Evolutionary conservation across 1,284 basidiomycete species (phyloP), one percentile per base, ranked within the genome.

Genomic region (Exobasidium cylindrosporum): DNA sequence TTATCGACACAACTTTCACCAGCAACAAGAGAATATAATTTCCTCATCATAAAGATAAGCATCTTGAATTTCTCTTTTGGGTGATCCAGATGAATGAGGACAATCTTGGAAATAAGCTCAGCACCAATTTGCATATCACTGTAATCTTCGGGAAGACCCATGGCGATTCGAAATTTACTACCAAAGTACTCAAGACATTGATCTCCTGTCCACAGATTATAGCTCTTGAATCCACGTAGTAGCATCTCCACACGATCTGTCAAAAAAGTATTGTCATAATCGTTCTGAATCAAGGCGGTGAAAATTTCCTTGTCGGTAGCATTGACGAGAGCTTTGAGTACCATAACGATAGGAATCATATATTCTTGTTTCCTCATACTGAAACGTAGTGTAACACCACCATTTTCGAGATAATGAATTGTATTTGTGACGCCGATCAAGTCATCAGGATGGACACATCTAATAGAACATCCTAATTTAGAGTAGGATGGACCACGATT

Each of bases 331-430:
- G 94, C 94, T 80, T 98, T 98, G 72, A 99, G 85, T 73, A 98
- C 86, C 66, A 99, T 87, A 87, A 98, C 93, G 78, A 97, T 89
- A 3, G 96, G 96, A 49, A 98, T 91, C 78, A 64, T 94, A 82
- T 97, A 99, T 84, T 99, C 96, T 78, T 96, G 91, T 82, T 98
- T 99, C 58, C 94, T 84, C 92, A 92, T 97, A 77, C 88, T 92
- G 83, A 98, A 98, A 23, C 96, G 88, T 24, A 98, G 82, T 83
- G 94, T 98, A 13, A 94, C 90, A 69, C 88, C 94, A 49, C 96
- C 96, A 77, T 96, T 97, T 21, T 92, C 89, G 35, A 98, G 88
- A 81, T 98, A 99, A 81, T 99, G 96, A 43, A 98, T 86, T 17
- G 91, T 92, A 82, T 98, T 98, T 58, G 96, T 99, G 45, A 79